phyloP scores from a whole-genome alignment of 805 yeast genomes.

The Starmerella vitae region DNA sequence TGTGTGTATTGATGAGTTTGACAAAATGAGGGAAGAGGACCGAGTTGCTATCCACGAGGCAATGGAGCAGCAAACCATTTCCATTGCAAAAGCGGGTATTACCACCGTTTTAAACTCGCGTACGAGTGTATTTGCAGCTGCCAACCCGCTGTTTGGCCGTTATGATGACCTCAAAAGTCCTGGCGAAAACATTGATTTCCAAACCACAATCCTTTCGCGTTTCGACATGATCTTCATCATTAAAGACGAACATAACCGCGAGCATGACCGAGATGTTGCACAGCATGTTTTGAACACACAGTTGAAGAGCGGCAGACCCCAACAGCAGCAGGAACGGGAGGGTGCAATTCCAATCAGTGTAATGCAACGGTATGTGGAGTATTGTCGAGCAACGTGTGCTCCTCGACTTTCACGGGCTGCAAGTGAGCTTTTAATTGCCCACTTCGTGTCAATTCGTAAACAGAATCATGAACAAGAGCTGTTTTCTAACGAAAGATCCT shows the following conservation, averaged over 20 bases:
- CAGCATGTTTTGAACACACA: slow-evolving; percentile 91
- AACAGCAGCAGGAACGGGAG: slow-evolving; percentile 35
- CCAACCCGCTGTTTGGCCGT: slow-evolving; percentile 93
- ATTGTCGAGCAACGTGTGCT: slow-evolving; percentile 81
- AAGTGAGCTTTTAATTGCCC: slow-evolving; percentile 75
- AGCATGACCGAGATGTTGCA: slow-evolving; percentile 78
- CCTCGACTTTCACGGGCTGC: slow-evolving; percentile 85
- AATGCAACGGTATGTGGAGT: slow-evolving; percentile 85
- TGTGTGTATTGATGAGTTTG: slow-evolving; percentile 97
- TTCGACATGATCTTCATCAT: slow-evolving; percentile 97
- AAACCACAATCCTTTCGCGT: slow-evolving; percentile 89
- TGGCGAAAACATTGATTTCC: slow-evolving; percentile 96
- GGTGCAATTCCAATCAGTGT: slow-evolving; percentile 82
- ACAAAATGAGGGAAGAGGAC: slow-evolving; percentile 98
- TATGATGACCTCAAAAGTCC: slow-evolving; percentile 93
- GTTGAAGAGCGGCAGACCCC: slow-evolving; percentile 49
- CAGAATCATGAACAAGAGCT: slow-evolving; percentile 69
- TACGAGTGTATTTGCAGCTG: slow-evolving; percentile 94
- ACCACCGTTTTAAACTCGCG: slow-evolving; percentile 93
- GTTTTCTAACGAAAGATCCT: slow-evolving; percentile 73
- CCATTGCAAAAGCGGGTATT: slow-evolving; percentile 98
- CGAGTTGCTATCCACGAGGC: slow-evolving; percentile 99
- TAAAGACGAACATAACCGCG: slow-evolving; percentile 83
- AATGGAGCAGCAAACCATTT: slow-evolving; percentile 98
- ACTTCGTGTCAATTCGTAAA: slow-evolving; percentile 81